Evolutionary conservation across 2,329 filamentous ascomycete species (phyloP).

Genomic region (Talaromyces sp.): DNA sequence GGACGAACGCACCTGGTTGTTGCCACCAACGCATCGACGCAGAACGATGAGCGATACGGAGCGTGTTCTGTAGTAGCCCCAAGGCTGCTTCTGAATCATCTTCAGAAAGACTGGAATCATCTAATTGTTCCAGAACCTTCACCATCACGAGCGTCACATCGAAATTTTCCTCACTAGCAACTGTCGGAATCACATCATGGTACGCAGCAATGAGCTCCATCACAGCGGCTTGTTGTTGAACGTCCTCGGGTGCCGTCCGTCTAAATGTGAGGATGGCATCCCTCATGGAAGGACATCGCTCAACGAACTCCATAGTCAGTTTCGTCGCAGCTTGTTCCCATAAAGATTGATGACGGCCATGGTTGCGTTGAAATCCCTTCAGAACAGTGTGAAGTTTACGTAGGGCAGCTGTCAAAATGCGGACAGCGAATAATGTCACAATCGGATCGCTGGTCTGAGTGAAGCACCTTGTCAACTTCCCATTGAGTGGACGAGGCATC

Average conservation of each 20-base stretch:
- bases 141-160: slow-evolving; percentile 78
- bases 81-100: slow-evolving; percentile 57
- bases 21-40: slow-evolving; percentile 89
- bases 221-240: slow-evolving; percentile 74
- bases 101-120: slow-evolving; percentile 44
- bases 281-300: slow-evolving; percentile 76
- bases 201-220: slow-evolving; percentile 78
- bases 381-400: slow-evolving; percentile 69
- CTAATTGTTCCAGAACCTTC: slow-evolving; percentile 62
- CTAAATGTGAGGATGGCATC: slow-evolving; percentile 74
- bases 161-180: slow-evolving; percentile 79
- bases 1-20: slow-evolving; percentile 52
- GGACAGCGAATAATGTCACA: slow-evolving; percentile 77
- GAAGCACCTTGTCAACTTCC: slow-evolving; percentile 76
- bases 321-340: slow-evolving; percentile 70
- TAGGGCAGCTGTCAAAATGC: slow-evolving; percentile 73
- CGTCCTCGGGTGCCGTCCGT: slow-evolving; percentile 62
- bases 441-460: slow-evolving; percentile 69
- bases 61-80: slow-evolving; percentile 75
- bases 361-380: slow-evolving; percentile 56
- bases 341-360: slow-evolving; percentile 44
- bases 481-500: slow-evolving; percentile 74
- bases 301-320: slow-evolving; percentile 70
- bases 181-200: slow-evolving; percentile 74
- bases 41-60: slow-evolving; percentile 75